Evolutionary conservation across 2,329 filamentous ascomycete genomes (phyloP), one percentile per base, ranked within the genome.

Genomic region (Neonectria neomacrospora): DNA sequence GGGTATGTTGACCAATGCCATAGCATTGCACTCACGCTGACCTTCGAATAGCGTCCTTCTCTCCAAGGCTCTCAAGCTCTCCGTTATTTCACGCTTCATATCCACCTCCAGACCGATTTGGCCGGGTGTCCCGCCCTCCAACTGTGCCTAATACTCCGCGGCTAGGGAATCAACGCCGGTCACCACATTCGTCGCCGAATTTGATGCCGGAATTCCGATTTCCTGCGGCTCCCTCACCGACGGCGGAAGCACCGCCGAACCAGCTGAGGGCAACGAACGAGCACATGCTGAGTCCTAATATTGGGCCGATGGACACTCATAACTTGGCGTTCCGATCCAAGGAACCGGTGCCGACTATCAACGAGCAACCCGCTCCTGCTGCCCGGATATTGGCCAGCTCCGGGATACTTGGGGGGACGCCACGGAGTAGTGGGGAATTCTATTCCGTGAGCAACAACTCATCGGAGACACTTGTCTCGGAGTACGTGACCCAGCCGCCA

Each of bases 401-500:
- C 16, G 96, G 92, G 71, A 83, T 91, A 68, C 87, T 73, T 64
- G 88, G 87, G 57, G 90, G 88, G 5, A 98, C 95, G 28, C 94
- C 93, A 23, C 86, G 96, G 71, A 97, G 93, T 67, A 99, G 96
- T 75, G 92, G 91, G 57, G 96, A 99, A 74, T 96, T 98, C 73
- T 98, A 97, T 77, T 94, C 94, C 1, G 81, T 95, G 76, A 97
- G 95, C 81, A 97, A 98, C 76, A 91, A 97, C 74, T 98, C 96
- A 7, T 93, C 91, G 16, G 96, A 99, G 77, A 99, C 96, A 3
- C 77, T 98, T 51, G 91, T 91, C 11, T 99, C 96, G 0, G 96
- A 98, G 78, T 96, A 97, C 74, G 86, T 91, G 14, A 82, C 89
- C 18, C 87, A 90, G 53, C 72, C 73, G 8, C 62, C 72, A 22